phyloP scores from a whole-genome alignment of 208 protist species.

The Leptomonas pyrrhocoris region DNA sequence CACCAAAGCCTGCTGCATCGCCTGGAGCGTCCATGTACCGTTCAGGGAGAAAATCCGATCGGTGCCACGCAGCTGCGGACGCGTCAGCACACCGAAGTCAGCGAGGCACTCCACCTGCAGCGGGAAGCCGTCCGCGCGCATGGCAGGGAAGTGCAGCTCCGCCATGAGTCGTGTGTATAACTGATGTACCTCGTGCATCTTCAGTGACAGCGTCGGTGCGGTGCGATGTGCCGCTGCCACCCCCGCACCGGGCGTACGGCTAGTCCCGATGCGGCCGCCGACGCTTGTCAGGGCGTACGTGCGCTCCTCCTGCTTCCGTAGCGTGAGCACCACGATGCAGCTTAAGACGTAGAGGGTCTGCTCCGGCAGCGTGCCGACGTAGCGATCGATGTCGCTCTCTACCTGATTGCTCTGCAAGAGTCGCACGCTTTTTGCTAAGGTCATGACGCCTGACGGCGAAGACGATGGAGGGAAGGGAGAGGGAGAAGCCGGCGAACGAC shows the following conservation, averaged over 20 bases:
- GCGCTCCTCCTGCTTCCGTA: slow-evolving; percentile 52
- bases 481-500: not conserved
- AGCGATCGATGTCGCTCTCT: slow-evolving; percentile 55
- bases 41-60: slow-evolving; percentile 69
- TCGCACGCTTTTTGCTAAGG: slow-evolving; percentile 54
- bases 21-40: slow-evolving; percentile 63
- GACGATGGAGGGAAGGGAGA: not conserved
- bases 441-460: slow-evolving; percentile 29
- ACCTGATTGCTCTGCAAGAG: slow-evolving; percentile 48
- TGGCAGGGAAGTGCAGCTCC: slow-evolving; percentile 65
- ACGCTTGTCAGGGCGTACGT: slow-evolving; percentile 27
- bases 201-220: slow-evolving; percentile 37
- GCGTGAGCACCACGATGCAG: slow-evolving; percentile 71
- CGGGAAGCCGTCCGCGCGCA: slow-evolving; percentile 56
- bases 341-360: slow-evolving; percentile 77
- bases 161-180: slow-evolving; percentile 78
- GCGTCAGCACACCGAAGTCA: slow-evolving; percentile 74
- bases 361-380: slow-evolving; percentile 72
- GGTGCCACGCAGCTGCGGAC: slow-evolving; percentile 61
- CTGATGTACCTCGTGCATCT: slow-evolving; percentile 61
- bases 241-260: slow-evolving; percentile 19
- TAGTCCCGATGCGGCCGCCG: slow-evolving; percentile 29
- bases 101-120: slow-evolving; percentile 62
- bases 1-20: slow-evolving; percentile 60
- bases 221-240: slow-evolving; percentile 4